Evolutionary conservation across 148 eudicot genomes (phyloP), one percentile per base, ranked within the genome.

Genomic region (Vaccinium macrocarpon): DNA sequence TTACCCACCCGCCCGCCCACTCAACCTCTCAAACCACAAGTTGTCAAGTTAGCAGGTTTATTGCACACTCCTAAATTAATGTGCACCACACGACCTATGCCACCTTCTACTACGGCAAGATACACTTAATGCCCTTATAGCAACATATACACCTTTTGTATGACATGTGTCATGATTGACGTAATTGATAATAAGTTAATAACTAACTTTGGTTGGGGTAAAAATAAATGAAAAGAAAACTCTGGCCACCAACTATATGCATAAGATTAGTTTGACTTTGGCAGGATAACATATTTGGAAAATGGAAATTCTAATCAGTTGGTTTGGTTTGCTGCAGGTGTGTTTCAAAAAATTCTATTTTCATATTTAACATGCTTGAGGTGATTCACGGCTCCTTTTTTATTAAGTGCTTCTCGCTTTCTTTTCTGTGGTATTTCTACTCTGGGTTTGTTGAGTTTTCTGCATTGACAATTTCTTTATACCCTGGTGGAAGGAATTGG

Each of bases 341-440:
- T 89, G 88, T 97, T 78, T 87, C 98, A 74, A 86, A 86, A 78
- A 97, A 97, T 92, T 87, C 98, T 12, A 87, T 82, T 88, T 96
- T 97, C 84, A 90, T 97, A 85, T 91, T 92, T 87, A 93, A 88
- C 84, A 97, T 97, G 99, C 97, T 97, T 87, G 91, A 95, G 96
- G 99, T 97, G 86, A 89, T 88, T 29, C 51, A 0, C 48, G 1
- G 35, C 70, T 56, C 49, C 25, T 29, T 56, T 42, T 61, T 78
- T 68, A 11, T 10, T 14, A 13, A 27, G 13, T 27, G 0, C 42
- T 68, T 42, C 14, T 68, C 53, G 76, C 19, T 81, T 12, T 72
- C 5, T 49, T 16, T 53, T 49, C 13, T 16, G 19, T 53, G 8
- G 80, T 74, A 12, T 38, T 82, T 50, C 29, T 59, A 27, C 77